Evolutionary conservation across 192 early-diverging fungal species (phyloP).

Genomic region (Backusella morwellensis): DNA sequence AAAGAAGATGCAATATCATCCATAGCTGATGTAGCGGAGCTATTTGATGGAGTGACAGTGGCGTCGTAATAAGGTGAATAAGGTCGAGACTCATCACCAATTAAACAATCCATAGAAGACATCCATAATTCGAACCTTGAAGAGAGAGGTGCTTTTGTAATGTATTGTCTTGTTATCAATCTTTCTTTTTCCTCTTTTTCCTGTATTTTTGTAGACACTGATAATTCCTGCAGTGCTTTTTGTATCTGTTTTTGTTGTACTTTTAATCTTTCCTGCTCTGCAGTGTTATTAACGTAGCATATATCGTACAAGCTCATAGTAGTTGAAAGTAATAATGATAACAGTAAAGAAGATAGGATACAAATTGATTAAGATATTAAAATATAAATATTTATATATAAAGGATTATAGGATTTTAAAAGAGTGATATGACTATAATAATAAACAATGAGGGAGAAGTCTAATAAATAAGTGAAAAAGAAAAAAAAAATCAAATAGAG

Average conservation of each 20-base stretch:
- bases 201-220: conserved; percentile 1
- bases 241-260: conserved; percentile 11
- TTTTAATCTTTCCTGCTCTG: conserved; percentile 4
- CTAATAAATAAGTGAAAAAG: neutral
- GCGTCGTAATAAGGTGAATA: conserved; percentile 9
- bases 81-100: neutral
- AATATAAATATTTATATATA: neutral
- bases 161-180: neutral
- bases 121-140: neutral
- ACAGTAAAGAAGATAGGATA: neutral
- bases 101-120: neutral
- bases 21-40: neutral
- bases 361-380: neutral
- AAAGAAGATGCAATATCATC: neutral
- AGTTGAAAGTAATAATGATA: neutral
- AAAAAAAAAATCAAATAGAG: neutral
- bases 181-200: neutral
- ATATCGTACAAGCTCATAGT: conserved; percentile 16
- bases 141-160: neutral
- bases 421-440: conserved; percentile 8
- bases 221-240: neutral
- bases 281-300: neutral
- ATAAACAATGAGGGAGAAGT: conserved; percentile 4
- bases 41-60: neutral
- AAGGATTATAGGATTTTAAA: neutral